Evolutionary conservation across 768 basidiomycete genomes (phyloP).

Genomic region (Amanita exitialis): DNA sequence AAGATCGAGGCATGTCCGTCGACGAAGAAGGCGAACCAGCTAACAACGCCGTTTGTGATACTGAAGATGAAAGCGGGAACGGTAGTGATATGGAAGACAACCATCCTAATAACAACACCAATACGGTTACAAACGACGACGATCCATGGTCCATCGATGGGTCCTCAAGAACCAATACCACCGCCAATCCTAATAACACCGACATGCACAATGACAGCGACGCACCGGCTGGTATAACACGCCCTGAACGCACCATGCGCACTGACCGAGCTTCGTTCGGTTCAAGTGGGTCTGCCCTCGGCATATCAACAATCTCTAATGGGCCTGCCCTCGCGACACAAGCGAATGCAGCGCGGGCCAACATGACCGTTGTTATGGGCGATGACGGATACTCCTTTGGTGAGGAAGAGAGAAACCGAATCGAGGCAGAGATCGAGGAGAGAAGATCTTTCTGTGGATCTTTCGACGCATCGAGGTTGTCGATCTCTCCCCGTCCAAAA

Average conservation of each 20-base stretch:
- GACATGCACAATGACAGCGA: neutral
- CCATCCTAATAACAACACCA: constrained; percentile 16
- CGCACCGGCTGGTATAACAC: neutral
- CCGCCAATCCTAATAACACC: constrained; percentile 3
- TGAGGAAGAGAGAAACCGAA: constrained; percentile 49
- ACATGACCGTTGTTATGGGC: neutral
- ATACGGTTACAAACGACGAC: constrained; percentile 21
- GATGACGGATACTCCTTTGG: constrained; percentile 23
- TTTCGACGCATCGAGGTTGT: constrained; percentile 1
- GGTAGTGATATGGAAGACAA: constrained; percentile 17
- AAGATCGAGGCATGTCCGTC: constrained; percentile 23
- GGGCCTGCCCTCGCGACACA: neutral
- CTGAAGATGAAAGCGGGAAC: constrained; percentile 11
- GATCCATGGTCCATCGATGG: constrained; percentile 23
- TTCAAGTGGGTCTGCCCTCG: constrained; percentile 15
- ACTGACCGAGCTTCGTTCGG: constrained; percentile 47
- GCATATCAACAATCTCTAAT: neutral
- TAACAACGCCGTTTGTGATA: constrained; percentile 8
- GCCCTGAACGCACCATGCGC: constrained; percentile 35
- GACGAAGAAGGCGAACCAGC: constrained; percentile 19
- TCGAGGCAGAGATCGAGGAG: constrained; percentile 58
- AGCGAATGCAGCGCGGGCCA: constrained; percentile 1
- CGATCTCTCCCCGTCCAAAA: constrained; percentile 2
- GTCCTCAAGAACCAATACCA: constrained; percentile 17
- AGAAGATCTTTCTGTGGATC: constrained; percentile 36